Percentiles rank a stretch among this genome's conserved stretches.
phyloP scores from a whole-genome alignment of 352 stramenopile species.

The Phytophthora litchii region DNA sequence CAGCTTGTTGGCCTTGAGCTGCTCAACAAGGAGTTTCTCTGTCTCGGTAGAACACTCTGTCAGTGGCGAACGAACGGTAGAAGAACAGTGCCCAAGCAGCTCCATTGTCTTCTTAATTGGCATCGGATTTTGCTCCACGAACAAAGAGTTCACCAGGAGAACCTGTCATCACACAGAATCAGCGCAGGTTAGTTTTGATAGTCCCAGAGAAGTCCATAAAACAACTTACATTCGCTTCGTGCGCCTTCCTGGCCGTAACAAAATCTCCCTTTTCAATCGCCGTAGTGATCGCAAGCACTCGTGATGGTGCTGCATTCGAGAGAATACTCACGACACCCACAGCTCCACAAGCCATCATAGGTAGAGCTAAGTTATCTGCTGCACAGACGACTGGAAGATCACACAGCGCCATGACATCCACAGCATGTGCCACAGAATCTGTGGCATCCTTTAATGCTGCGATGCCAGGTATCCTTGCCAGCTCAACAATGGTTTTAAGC shows the following conservation, averaged over 20 bases:
- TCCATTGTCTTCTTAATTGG: constrained; percentile 80
- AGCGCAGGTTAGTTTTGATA: neutral
- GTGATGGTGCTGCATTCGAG: constrained; percentile 76
- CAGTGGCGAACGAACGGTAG: constrained; percentile 54
- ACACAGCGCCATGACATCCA: constrained; percentile 81
- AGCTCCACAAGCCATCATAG: constrained; percentile 83
- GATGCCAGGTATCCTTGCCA: constrained; percentile 92
- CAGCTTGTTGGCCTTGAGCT: constrained; percentile 56
- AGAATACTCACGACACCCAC: constrained; percentile 91
- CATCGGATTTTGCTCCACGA: constrained; percentile 82
- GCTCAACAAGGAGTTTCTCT: constrained; percentile 46
- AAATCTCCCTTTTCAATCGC: constrained; percentile 79
- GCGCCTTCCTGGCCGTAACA: constrained; percentile 59
- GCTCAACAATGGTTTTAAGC: constrained; percentile 91
- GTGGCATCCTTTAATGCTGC: constrained; percentile 97
- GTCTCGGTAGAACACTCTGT: constrained; percentile 52
- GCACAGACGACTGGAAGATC: constrained; percentile 89
- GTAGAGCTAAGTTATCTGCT: constrained; percentile 86
- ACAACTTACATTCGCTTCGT: constrained; percentile 65
- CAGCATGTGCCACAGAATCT: constrained; percentile 83
- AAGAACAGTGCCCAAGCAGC: constrained; percentile 66
- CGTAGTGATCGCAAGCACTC: constrained; percentile 78
- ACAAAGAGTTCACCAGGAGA: constrained; percentile 37
- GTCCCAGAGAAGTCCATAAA: neutral
- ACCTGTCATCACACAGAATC: constrained; percentile 6